phyloP scores from a whole-genome alignment of 768 basidiomycete species.

The Coprinopsis marcescibilis region DNA sequence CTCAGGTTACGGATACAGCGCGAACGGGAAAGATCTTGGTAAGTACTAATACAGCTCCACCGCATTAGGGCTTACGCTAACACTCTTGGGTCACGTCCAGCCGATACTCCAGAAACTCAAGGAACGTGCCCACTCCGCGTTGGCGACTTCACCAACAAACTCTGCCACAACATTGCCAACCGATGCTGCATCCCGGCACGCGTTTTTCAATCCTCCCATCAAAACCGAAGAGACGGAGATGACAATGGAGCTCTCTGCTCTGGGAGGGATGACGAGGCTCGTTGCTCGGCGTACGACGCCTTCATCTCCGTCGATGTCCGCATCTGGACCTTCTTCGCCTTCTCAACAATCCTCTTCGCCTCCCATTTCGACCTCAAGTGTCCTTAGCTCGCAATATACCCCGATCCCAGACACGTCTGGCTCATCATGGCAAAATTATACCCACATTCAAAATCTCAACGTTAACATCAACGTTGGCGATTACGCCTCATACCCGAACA shows the following conservation, averaged over 20 bases:
- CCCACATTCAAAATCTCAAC: conserved; percentile 27
- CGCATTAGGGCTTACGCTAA: neutral
- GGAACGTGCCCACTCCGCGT: conserved; percentile 44
- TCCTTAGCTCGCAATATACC: conserved; percentile 5
- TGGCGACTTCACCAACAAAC: conserved; percentile 22
- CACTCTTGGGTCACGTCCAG: conserved; percentile 33
- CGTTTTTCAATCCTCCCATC: conserved; percentile 34
- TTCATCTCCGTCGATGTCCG: conserved; percentile 39
- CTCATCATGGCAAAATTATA: conserved; percentile 27
- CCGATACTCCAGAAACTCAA: conserved; percentile 56
- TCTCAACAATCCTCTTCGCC: conserved; percentile 19
- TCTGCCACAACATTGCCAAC: conserved; percentile 11
- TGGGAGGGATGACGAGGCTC: conserved; percentile 60
- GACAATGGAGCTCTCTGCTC: conserved; percentile 41
- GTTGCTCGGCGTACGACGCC: conserved; percentile 46
- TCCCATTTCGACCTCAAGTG: conserved; percentile 24
- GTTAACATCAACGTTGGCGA: conserved; percentile 27
- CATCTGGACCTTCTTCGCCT: conserved; percentile 43
- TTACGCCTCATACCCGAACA: conserved; percentile 11
- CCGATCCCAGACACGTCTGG: conserved; percentile 7
- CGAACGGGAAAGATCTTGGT: conserved; percentile 58
- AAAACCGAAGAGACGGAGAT: conserved; percentile 45
- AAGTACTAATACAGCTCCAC: conserved; percentile 18
- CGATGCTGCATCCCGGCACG: conserved; percentile 24
- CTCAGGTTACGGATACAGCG: conserved; percentile 44